Base-by-base conservation (phyloP, 108 stramenopile genomes). In the Nitzschia sp. region DNA sequence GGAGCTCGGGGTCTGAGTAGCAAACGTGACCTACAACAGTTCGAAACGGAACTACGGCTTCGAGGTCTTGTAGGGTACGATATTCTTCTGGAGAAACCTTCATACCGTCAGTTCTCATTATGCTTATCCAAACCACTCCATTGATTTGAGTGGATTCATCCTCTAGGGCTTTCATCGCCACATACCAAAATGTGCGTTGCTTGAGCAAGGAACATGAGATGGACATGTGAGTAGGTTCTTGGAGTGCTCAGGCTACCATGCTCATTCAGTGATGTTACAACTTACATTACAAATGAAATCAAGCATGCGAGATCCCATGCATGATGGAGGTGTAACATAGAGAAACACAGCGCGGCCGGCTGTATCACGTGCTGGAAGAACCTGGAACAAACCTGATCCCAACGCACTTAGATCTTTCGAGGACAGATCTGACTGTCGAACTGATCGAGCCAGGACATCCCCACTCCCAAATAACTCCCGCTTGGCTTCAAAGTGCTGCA, bases 141-240 rank as follows among this genome's bases (percentile, higher is more conserved):
- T 67, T 74, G 41, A 38, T 20, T 40, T 66, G 65, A 7, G 58
- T 63, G 42, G 59, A 65, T 25, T 57, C 40, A 24, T 74, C 73
- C 19, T 42, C 41, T 29, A 66, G 19, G 37, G 37, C 52, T 39
- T 25, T 37, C 38, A 41, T 52, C 2, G 15, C 37, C 10, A 66
- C 2, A 10, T 66, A 53, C 29, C 29, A 66, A 1, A 48, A 3
- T 6, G 17, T 6, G 1, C 46, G 14, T 17, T 48, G 46, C 46
- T 48, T 2, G 46, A 8, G 15, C 10, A n/a, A 6, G n/a, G 3
- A 10, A 15, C 3, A 22, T 0, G 61, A 15, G 20, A 7, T 20
- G 25, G 42, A 6, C 6, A 62, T 20, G 42, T 44, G 40, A 14
- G 6, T 9, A 62, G 10, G n/a, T n/a, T 43, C 6, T 11, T 8